Conservation (phyloP, 768 basidiomycete species). For the Xerocomellus amylosporus region DNA sequence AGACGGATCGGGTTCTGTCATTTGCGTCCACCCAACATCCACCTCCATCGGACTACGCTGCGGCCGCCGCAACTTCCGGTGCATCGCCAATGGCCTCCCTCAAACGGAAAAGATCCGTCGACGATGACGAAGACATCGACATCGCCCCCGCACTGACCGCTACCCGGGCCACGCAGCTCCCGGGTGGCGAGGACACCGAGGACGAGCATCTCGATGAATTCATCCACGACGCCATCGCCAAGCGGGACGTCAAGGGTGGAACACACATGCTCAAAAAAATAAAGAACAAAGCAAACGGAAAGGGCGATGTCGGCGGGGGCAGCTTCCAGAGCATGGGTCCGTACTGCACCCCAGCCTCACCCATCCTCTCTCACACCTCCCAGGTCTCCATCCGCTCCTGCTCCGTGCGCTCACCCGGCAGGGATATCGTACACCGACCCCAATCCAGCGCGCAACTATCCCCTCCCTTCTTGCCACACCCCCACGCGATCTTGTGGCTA, state of each 20-base stretch:
- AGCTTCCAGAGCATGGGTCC: constrained; percentile 96
- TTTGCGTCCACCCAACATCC: neutral
- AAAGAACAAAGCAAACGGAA: constrained; percentile 68
- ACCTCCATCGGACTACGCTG: neutral
- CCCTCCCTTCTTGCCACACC: constrained; percentile 81
- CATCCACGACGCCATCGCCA: constrained; percentile 66
- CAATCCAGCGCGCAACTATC: constrained; percentile 89
- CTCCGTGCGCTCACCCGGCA: constrained; percentile 85
- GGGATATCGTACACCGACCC: constrained; percentile 93
- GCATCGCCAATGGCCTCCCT: constrained; percentile 27
- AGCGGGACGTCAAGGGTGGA: constrained; percentile 71
- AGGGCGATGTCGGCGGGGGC: constrained; percentile 85
- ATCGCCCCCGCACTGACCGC: constrained; percentile 60
- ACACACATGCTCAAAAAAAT: constrained; percentile 74
- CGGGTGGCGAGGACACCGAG: constrained; percentile 12
- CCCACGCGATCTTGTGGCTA: constrained; percentile 91
- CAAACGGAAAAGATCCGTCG: constrained; percentile 32
- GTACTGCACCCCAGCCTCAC: constrained; percentile 25
- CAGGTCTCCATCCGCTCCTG: constrained; percentile 80
- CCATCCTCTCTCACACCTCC: neutral
- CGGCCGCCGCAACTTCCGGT: constrained; percentile 10
- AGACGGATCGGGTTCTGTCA: constrained; percentile 2
- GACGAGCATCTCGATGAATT: constrained; percentile 63
- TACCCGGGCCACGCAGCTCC: neutral
- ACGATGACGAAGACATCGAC: constrained; percentile 49